Percentiles rank a stretch among this genome's conserved stretches.
Conservation (phyloP, 2,329 filamentous ascomycete genomes). For the Claviceps capensis region DNA sequence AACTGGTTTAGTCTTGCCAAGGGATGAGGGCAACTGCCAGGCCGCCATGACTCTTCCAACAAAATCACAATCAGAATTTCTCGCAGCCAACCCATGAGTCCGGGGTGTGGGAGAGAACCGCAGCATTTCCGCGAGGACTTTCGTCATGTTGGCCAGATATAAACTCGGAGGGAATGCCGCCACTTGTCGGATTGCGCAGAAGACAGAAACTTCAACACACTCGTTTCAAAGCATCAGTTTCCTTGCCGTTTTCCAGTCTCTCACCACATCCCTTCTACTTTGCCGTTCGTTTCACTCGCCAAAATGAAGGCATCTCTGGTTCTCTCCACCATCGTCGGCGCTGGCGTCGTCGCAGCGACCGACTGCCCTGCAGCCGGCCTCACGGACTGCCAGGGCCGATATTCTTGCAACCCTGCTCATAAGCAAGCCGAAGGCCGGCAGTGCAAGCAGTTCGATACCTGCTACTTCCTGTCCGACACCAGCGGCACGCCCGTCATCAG, state of each 20-base stretch:
- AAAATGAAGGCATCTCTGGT: not conserved
- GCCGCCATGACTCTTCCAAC: not conserved
- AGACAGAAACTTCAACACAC: not conserved
- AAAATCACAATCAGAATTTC: not conserved
- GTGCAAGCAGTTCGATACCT: slow-evolving; percentile 3
- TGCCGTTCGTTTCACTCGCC: too few species aligned
- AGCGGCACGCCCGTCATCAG: not conserved
- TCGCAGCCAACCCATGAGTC: not conserved
- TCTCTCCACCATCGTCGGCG: not conserved
- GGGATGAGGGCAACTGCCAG: not conserved
- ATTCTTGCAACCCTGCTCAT: slow-evolving; percentile 8
- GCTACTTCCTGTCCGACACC: slow-evolving; percentile 3
- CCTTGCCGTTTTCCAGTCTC: not conserved
- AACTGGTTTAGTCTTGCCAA: too few species aligned
- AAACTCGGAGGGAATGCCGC: not conserved
- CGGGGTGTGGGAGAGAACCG: not conserved
- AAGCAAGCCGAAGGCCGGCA: slow-evolving; percentile 5
- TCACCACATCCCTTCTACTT: too few species aligned
- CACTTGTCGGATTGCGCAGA: not conserved
- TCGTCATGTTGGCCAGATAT: not conserved
- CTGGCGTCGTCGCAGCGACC: not conserved
- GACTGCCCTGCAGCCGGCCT: slow-evolving; percentile 4
- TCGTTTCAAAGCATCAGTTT: not conserved
- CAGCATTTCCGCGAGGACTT: not conserved
- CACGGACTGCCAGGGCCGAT: slow-evolving; percentile 6